Conservation (phyloP, 257 asterid species). For the Solanum etuberosum region DNA sequence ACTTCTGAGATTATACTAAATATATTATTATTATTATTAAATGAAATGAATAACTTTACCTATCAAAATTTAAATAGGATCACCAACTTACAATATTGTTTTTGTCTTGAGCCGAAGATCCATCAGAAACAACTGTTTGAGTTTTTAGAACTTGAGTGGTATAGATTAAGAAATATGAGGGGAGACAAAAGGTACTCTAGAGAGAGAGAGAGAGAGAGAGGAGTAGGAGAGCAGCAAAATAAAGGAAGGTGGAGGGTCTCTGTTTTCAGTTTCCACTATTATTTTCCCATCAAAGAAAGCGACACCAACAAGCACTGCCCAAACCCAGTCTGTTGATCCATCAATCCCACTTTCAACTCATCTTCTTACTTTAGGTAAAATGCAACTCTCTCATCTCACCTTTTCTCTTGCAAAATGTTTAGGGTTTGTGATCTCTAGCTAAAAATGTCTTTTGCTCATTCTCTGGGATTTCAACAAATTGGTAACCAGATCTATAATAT, state of each 20-base stretch:
- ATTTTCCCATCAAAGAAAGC: neutral
- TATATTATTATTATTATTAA: no score
- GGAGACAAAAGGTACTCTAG: neutral
- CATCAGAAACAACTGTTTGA: neutral
- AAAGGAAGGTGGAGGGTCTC: neutral
- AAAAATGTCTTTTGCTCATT: neutral
- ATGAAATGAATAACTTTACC: neutral
- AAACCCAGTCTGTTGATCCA: neutral
- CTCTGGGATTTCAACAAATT: neutral
- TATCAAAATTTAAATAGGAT: neutral
- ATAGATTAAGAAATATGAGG: neutral
- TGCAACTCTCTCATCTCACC: neutral
- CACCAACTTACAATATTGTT: neutral
- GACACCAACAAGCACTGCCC: neutral
- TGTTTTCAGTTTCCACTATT: neutral
- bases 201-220: neutral
- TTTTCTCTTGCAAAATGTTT: neutral
- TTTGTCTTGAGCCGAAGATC: neutral
- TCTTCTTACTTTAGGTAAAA: neutral
- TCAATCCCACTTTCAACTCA: neutral
- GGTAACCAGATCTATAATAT: neutral
- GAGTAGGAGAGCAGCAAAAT: neutral
- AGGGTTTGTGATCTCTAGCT: neutral
- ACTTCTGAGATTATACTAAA: no score
- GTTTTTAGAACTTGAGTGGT: neutral